phyloP scores from a whole-genome alignment of 169 alveolate genomes.

The Ichthyophthirius multifiliis region DNA sequence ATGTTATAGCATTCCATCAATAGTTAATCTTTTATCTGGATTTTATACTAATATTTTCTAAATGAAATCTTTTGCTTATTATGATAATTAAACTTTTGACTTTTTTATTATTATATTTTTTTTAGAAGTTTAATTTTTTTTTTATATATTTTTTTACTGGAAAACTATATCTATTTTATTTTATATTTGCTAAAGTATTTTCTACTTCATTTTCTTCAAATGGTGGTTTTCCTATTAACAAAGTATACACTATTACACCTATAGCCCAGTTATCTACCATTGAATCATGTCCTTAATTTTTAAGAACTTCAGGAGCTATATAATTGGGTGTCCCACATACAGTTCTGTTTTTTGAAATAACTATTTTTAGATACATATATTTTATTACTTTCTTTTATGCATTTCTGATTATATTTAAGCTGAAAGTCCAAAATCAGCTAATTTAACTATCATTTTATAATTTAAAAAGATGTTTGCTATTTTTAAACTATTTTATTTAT shows the following conservation, averaged over 20 bases:
- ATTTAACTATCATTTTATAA: constrained; percentile 66
- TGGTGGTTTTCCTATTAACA: constrained; percentile 75
- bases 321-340: constrained; percentile 85
- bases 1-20: neutral
- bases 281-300: constrained; percentile 74
- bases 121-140: no score
- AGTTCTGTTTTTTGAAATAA: constrained; percentile 63
- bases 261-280: constrained; percentile 75
- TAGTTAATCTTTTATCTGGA: constrained; percentile 2
- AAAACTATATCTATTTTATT: constrained; percentile 74
- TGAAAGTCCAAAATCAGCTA: constrained; percentile 82
- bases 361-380: neutral
- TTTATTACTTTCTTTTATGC: constrained; percentile 31
- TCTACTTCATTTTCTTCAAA: constrained; percentile 79
- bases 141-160: no score
- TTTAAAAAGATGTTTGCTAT: constrained; percentile 71
- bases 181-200: constrained; percentile 71
- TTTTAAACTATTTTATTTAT: no score
- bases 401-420: constrained; percentile 61
- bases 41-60: neutral
- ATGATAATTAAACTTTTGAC: neutral
- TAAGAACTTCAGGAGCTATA: constrained; percentile 79
- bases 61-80: constrained; percentile 5
- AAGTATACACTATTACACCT: constrained; percentile 67
- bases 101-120: neutral